Evolutionary conservation across 345 rosid genomes (phyloP), one percentile per base, ranked within the genome.

Genomic region (Sisymbrium irio): DNA sequence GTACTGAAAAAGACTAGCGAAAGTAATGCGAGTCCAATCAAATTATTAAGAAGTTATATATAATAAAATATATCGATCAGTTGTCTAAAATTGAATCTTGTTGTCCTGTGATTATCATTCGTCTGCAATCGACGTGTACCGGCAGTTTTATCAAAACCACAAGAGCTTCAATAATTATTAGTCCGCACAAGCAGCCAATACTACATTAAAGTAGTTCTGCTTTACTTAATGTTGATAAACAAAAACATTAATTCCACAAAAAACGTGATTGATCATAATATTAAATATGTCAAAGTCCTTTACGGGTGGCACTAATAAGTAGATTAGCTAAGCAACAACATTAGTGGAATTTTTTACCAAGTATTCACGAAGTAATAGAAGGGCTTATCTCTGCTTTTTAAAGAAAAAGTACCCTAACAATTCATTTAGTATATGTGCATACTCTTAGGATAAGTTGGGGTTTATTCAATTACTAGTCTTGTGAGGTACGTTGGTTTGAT

Each of bases 101-200:
- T 39, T 74, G 73, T 74, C 67, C 20, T 56, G 22, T 51, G 45
- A 72, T 41, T 15, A 40, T 51, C 65, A 65, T 28, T 57, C 36
- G 66, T 73, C 71, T 36, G 49, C 12, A 65, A 7, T 46, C 22
- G 72, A 66, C 25, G 53, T 18, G 10, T 74, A 17, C 78, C 45
- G 61, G 66, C 66, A 65, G 19, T 13, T 39, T 22, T 25, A 75
- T 68, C 74, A 75, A 60, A 50, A 22, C 62, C 68, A 75, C 69
- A 67, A 41, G 55, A 75, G 57, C 67, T 39, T 28, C 61, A 28
- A 39, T 40, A 20, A 53, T 76, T 51, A 42, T 44, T 54, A 69
- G 75, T 76, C 79, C 70, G 75, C 79, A 69, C 32, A 76, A 62
- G 19, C 62, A 44, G 74, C 75, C 71, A 69, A 53, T 41, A 40